Evolutionary conservation across 345 rosid genomes (phyloP), one percentile per base, ranked within the genome.

Genomic region (Syzygium oleosum): DNA sequence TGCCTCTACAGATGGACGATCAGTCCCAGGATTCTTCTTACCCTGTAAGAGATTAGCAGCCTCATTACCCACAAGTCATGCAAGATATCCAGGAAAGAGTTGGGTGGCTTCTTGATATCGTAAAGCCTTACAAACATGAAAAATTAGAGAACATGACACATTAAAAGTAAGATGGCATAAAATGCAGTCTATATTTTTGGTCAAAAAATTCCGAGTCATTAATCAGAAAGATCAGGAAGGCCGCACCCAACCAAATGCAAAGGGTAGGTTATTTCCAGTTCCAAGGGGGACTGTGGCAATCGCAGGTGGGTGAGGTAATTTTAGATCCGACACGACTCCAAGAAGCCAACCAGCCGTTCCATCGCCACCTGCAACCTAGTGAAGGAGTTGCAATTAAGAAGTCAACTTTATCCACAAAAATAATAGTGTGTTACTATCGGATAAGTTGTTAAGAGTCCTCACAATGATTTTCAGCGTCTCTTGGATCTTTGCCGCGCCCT

Each of bases 271-370:
- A 89, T 95, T 95, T 87, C 98, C 96, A 68, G 98, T 95, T 90
- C 98, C 96, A 56, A 95, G 46, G 23, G 98, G 98, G 25, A 95
- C 94, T 11, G 95, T 95, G 52, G 95, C 96, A 85, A 94, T 86
- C 5, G 98, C 94, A 63, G 96, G 96, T 56, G 96, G 94, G 41
- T 87, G 89, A 79, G 96, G 95, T 63, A 95, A 90, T 88, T 95
- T 94, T 87, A 95, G 95, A 92, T 95, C 96, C 73, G 92, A 91
- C 89, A 95, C 91, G 31, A 95, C 96, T 61, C 98, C 96, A 31
- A 95, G 95, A 63, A 95, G 93, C 98, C 96, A 95, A 86, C 96
- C 86, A 19, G 96, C 96, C 8, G 98, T 95, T 84, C 98, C 96
- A 91, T 95, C 98, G 49, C 96, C 96, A 34, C 96, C 98, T 21